Conservation (phyloP, 345 rosid genomes). For the Eucalyptus sp. region DNA sequence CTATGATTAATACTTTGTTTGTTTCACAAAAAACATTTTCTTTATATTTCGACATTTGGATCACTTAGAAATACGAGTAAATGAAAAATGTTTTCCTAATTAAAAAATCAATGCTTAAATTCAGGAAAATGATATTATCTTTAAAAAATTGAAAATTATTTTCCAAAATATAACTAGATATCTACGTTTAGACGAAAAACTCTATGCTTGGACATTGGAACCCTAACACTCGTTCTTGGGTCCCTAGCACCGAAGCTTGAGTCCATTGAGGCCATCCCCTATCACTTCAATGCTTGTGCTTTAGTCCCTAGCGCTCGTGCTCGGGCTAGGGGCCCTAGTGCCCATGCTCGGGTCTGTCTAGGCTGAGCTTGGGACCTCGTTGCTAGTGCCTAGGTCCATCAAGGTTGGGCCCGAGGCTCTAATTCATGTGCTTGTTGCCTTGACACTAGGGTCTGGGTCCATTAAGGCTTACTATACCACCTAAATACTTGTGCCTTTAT, state of each 20-base stretch:
- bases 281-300: not conserved
- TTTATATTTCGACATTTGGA: too few species aligned
- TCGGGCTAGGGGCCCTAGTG: not conserved
- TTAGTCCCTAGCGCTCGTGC: not conserved
- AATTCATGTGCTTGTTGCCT: not conserved
- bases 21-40: not conserved
- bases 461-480: not conserved
- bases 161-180: not conserved
- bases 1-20: not conserved
- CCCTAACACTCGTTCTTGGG: not conserved
- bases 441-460: not conserved
- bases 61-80: not conserved
- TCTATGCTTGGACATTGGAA: not conserved
- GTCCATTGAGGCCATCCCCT: not conserved
- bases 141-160: too few species aligned
- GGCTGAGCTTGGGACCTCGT: not conserved
- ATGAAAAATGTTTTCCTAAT: too few species aligned
- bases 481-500: not conserved
- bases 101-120: too few species aligned
- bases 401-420: not conserved
- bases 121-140: not conserved
- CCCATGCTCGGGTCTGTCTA: not conserved
- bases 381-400: not conserved
- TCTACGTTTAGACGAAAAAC: not conserved
- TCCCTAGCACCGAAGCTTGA: not conserved